Evolutionary conservation across 306 rosid genomes (phyloP), one percentile per base, ranked within the genome.

Genomic region (Castanea sativa): DNA sequence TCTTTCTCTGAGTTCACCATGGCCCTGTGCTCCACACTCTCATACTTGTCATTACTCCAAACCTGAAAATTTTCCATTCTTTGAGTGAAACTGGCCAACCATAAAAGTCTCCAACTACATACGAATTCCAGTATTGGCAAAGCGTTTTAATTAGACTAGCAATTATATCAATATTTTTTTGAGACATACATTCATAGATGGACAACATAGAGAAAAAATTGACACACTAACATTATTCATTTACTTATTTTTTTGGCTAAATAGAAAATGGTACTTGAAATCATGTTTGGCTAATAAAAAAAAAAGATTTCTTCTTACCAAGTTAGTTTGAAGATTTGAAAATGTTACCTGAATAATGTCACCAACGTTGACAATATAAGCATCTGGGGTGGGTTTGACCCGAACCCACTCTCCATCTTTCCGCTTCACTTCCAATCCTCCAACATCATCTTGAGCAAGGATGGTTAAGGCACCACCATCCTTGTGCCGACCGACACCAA

Each of bases 21-120:
- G 60, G 67, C 94, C 72, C 91, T 90, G 60, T 93, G 97, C 53
- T 90, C 94, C 56, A 82, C 89, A 73, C 94, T 92, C 76, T 91
- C 88, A 74, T 88, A 92, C 7, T 25, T 85, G 20, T 86, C 91
- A 81, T 90, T 92, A 79, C 91, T 92, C 97, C 97, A 93, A 45
- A 91, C 97, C 98, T 92, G 86, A 49, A 74, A 14, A 30, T 5
- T 14, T 63, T 27, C 69, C 38, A 3, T 32, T 65, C 49, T 16
- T 15, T 14, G 30, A 63, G 41, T 29, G n/a, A 14, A 63, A 63
- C n/a, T 29, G n/a, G n/a, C 38, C 33, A 61, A 61, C 19, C 15
- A 27, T 12, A 29, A 14, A 14, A 29, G 63, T 23, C 27, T 18
- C 25, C 52, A 9, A 68, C 51, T 55, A 49, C 53, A 49, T 49